Conservation (phyloP, 2,329 filamentous ascomycete genomes). For the Epichloe baconii region DNA sequence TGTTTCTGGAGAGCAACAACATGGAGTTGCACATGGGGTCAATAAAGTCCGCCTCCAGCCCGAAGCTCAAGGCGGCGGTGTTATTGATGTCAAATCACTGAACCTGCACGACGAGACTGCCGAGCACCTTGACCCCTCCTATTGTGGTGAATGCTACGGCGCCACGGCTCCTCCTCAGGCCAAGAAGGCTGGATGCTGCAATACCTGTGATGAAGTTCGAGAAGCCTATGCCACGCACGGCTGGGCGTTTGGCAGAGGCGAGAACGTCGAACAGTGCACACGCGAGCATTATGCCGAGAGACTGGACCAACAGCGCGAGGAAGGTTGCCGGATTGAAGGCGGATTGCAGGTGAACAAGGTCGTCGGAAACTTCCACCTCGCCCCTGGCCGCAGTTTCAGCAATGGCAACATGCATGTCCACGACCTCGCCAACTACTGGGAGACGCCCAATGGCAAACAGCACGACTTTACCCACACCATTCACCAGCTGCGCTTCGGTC, state of each 20-base stretch:
- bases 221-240: conserved; percentile 83
- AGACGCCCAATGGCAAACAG: conserved; percentile 49
- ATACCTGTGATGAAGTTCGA: conserved; percentile 91
- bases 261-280: conserved; percentile 88
- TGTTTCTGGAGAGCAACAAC: conserved; percentile 92
- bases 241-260: conserved; percentile 90
- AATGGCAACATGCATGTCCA: conserved; percentile 96
- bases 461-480: conserved; percentile 87
- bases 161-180: conserved; percentile 59
- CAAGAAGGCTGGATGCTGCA: conserved; percentile 80
- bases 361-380: conserved; percentile 95
- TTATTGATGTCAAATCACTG: conserved; percentile 58
- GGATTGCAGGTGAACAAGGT: conserved; percentile 95
- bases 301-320: conserved; percentile 73
- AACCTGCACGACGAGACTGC: conserved; percentile 54
- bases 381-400: conserved; percentile 89
- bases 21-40: conserved; percentile 83
- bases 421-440: conserved; percentile 91
- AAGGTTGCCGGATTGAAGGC: conserved; percentile 91
- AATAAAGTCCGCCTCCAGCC: conserved; percentile 76
- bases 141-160: conserved; percentile 91
- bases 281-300: conserved; percentile 88
- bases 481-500: conserved; percentile 84
- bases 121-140: conserved; percentile 72
- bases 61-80: conserved; percentile 58